Evolutionary conservation across 2,329 filamentous ascomycete species (phyloP).

Genomic region (Beauveria sp.): DNA sequence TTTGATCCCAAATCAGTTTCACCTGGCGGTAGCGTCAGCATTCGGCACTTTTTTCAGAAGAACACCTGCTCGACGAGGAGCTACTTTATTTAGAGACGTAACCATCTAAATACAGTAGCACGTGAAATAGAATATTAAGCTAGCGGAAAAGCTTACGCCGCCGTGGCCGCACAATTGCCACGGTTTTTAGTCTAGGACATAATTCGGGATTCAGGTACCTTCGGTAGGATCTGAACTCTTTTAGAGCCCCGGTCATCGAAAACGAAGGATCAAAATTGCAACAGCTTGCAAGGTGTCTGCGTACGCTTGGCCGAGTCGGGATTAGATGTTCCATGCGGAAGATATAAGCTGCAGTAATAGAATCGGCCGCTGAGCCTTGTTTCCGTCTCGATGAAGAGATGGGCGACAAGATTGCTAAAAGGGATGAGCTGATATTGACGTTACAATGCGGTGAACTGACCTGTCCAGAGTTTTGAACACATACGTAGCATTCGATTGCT

Average conservation of each 20-base stretch:
- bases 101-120: background rate
- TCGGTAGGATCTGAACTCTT: background rate
- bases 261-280: background rate
- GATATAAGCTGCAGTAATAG: conserved; percentile 4
- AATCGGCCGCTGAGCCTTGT: background rate
- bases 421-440: background rate
- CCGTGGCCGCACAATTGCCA: background rate
- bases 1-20: background rate
- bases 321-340: background rate
- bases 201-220: conserved; percentile 4
- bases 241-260: background rate
- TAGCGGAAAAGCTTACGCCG: background rate
- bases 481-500: background rate
- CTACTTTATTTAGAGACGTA: background rate
- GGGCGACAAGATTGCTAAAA: background rate
- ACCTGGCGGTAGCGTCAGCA: background rate
- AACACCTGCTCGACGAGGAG: background rate
- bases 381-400: background rate
- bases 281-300: background rate
- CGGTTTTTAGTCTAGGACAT: background rate
- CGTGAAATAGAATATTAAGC: background rate
- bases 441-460: background rate
- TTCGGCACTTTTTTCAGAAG: background rate
- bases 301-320: background rate
- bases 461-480: background rate